Percentiles rank a stretch among this genome's conserved stretches.
Evolutionary conservation across 257 asterid species (phyloP).

Genomic region (Solanum appendiculatum): DNA sequence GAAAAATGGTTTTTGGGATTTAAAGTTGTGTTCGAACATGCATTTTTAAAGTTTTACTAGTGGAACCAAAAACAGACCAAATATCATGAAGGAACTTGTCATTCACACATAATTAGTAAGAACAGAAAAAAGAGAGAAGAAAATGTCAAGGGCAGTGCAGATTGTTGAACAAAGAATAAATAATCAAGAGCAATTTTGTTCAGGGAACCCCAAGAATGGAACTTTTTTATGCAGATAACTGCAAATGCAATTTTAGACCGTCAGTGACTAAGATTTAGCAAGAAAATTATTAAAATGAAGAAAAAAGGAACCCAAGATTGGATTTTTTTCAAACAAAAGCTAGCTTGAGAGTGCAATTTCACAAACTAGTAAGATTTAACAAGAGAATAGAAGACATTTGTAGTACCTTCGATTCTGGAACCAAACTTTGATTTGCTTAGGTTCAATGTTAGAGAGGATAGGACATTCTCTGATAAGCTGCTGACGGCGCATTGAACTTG

Average conservation of each 20-base stretch:
- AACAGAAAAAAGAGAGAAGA: not conserved
- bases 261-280: not conserved
- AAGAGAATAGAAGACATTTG: not conserved
- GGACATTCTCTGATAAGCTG: slow-evolving; percentile 86
- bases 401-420: slow-evolving; percentile 80
- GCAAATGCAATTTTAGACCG: not conserved
- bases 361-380: not conserved
- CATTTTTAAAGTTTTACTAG: not conserved
- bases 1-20: not conserved
- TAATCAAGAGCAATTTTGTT: too few relatives aligned
- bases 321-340: not conserved
- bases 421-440: slow-evolving; percentile 94
- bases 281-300: not conserved
- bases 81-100: not conserved
- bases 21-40: not conserved
- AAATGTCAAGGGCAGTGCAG: not conserved
- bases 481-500: slow-evolving; percentile 82
- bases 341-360: not conserved
- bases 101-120: not conserved
- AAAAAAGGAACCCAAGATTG: not conserved
- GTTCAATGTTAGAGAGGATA: slow-evolving; percentile 70
- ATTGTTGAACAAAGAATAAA: not conserved
- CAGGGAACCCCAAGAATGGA: not conserved
- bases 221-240: not conserved
- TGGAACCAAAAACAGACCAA: not conserved